phyloP scores from a whole-genome alignment of 148 eudicot genomes.

The Camellia granthamiana region DNA sequence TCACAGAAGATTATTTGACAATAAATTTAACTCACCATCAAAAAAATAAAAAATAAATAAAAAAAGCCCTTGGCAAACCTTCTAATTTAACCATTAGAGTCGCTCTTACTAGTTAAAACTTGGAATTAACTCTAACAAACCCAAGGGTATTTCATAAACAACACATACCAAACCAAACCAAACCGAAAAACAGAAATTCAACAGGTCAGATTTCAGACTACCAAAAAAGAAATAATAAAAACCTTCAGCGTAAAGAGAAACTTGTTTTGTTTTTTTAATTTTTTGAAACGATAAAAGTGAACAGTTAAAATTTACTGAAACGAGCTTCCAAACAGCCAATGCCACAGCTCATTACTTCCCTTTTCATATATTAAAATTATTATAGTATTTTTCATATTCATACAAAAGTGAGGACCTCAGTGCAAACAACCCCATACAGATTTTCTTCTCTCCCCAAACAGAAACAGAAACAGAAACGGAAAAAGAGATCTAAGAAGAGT shows the following conservation, averaged over 20 bases:
- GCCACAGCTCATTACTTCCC: neutral
- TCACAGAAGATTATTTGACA: no score
- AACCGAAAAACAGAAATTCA: no score
- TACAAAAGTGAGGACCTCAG: neutral
- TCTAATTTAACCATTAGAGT: no score
- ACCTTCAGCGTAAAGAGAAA: neutral
- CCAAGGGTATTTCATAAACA: no score
- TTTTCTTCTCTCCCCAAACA: neutral
- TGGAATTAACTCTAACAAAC: no score
- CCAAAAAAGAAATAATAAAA: neutral
- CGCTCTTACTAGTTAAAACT: no score
- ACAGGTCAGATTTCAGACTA: neutral
- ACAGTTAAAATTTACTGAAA: neutral
- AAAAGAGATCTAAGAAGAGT: conserved; percentile 56
- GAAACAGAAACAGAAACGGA: no score
- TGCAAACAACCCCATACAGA: neutral
- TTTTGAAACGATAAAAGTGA: neutral
- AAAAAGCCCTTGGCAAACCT: no score
- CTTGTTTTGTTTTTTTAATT: neutral
- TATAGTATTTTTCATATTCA: neutral
- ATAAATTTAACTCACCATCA: no score
- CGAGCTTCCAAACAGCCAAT: neutral
- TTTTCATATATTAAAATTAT: neutral
- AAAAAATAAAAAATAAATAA: no score
- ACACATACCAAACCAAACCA: no score